A percentile compares a stretch with the other conserved stretches of the same genome.
Conservation (phyloP, 1,284 basidiomycete species). For the Trichosporon faecale region DNA sequence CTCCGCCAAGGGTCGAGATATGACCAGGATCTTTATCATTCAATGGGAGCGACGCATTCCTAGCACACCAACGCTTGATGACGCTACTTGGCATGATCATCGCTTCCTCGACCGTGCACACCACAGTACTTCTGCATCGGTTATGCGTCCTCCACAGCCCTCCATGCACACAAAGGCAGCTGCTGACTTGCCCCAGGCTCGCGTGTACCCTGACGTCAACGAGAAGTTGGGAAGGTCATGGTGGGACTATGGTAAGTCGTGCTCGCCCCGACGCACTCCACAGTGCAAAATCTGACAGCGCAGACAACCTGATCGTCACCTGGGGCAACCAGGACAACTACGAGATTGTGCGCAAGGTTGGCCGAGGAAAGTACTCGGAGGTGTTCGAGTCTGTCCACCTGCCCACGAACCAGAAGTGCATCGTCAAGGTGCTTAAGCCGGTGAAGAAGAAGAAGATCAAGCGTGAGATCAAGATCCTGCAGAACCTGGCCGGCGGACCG, state of each 20-base stretch:
- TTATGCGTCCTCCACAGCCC: no score
- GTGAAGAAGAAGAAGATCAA: constrained; percentile 99
- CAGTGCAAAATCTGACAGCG: background rate
- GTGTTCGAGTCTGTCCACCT: constrained; percentile 98
- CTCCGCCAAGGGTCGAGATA: background rate
- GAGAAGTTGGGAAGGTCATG: constrained; percentile 59
- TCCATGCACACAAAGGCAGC: background rate
- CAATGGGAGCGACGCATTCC: background rate
- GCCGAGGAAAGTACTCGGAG: constrained; percentile 94
- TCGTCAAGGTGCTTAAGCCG: constrained; percentile 98
- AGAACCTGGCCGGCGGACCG: constrained; percentile 93
- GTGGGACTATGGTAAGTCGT: constrained; percentile 61
- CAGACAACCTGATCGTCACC: constrained; percentile 86
- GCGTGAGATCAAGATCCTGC: constrained; percentile 97
- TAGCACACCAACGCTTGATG: background rate
- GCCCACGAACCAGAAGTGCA: constrained; percentile 88
- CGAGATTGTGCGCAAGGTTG: constrained; percentile 95
- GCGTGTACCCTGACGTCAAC: constrained; percentile 61
- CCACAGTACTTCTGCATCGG: background rate
- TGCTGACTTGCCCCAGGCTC: constrained; percentile 42
- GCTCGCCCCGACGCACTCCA: background rate
- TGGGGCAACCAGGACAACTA: constrained; percentile 98
- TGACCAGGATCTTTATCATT: background rate
- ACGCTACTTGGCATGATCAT: background rate
- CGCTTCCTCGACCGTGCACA: background rate